Evolutionary conservation across 495 filamentous ascomycete species (phyloP).

Genomic region (Neurospora intermedia): DNA sequence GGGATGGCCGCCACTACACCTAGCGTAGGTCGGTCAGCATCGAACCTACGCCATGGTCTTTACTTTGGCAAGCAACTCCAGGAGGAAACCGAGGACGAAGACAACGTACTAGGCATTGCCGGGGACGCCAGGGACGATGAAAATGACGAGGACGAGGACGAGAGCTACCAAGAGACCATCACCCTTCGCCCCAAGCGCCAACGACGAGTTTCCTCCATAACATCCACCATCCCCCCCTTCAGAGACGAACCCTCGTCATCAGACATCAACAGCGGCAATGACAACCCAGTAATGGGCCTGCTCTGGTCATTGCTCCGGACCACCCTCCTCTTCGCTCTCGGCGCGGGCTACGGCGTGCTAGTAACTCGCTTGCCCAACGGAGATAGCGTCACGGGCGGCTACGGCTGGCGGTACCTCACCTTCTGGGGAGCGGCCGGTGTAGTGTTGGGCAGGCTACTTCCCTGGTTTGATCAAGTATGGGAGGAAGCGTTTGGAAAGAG

Average conservation of each 20-base stretch:
- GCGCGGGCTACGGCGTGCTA: constrained; percentile 73
- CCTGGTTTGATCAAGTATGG: constrained; percentile 70
- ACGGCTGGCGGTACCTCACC: constrained; percentile 57
- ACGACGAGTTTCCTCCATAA: constrained; percentile 12
- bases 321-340: constrained; percentile 65
- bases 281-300: background rate
- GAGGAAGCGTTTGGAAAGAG: constrained; percentile 19
- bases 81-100: background rate
- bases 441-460: constrained; percentile 63
- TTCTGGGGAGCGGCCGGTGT: constrained; percentile 80
- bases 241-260: constrained; percentile 17
- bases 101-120: background rate
- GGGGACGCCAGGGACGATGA: background rate
- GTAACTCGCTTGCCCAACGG: constrained; percentile 56
- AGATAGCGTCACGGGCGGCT: constrained; percentile 15
- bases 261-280: constrained; percentile 5
- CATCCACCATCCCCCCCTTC: background rate
- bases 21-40: background rate
- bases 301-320: constrained; percentile 41
- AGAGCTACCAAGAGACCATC: constrained; percentile 25
- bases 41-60: background rate
- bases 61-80: background rate
- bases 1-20: background rate
- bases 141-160: constrained; percentile 37
- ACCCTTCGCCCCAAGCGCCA: background rate